Evolutionary conservation across 1,284 basidiomycete genomes (phyloP).

Genomic region (Mycena citricolor): DNA sequence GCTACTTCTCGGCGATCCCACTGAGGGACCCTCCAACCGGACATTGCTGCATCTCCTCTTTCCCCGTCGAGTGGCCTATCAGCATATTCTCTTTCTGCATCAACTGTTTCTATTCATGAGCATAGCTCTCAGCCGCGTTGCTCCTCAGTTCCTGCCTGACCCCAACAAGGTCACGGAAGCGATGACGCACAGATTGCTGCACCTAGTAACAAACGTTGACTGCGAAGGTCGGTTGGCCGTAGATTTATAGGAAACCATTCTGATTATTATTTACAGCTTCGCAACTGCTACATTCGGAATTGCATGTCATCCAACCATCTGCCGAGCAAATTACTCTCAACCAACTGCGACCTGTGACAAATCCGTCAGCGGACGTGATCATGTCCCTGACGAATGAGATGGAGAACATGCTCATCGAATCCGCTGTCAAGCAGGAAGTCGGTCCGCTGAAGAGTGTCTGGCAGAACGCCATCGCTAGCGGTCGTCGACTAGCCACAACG

Average conservation of each 20-base stretch:
- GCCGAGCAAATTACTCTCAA: slow-evolving; percentile 30
- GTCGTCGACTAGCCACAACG: slow-evolving; percentile 5
- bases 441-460: slow-evolving; percentile 55
- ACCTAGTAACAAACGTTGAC: slow-evolving; percentile 40
- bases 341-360: slow-evolving; percentile 31
- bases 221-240: slow-evolving; percentile 42
- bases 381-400: slow-evolving; percentile 50
- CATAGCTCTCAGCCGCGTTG: slow-evolving; percentile 67
- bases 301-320: slow-evolving; percentile 37
- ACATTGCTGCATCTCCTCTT: slow-evolving; percentile 52
- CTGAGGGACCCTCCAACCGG: slow-evolving; percentile 27
- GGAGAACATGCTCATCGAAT: slow-evolving; percentile 64
- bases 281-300: slow-evolving; percentile 40
- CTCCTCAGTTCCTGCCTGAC: slow-evolving; percentile 59
- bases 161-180: slow-evolving; percentile 32
- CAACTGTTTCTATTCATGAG: slow-evolving; percentile 72
- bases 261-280: slow-evolving; percentile 30
- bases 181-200: slow-evolving; percentile 38
- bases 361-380: slow-evolving; percentile 36
- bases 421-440: slow-evolving; percentile 48
- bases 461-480: slow-evolving; percentile 38
- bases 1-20: slow-evolving; percentile 20
- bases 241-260: slow-evolving; percentile 1
- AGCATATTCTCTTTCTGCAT: slow-evolving; percentile 76
- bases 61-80: slow-evolving; percentile 65